phyloP scores from a whole-genome alignment of 164 flowering plant genomes.

The Amborella trichopoda region DNA sequence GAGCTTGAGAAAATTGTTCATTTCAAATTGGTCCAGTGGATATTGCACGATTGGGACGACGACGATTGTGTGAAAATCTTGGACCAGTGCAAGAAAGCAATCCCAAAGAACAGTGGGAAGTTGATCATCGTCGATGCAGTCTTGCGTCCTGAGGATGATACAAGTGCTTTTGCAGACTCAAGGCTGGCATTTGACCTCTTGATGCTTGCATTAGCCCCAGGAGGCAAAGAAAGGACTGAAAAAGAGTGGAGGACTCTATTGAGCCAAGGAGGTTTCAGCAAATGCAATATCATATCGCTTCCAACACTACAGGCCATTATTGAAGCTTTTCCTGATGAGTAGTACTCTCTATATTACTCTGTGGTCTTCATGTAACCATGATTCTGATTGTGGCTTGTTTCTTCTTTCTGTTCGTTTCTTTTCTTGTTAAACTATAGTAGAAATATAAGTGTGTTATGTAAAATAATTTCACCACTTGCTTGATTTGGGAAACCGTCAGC shows the following conservation, averaged over 20 bases:
- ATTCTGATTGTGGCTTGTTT: too few species aligned
- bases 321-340: conserved; percentile 8
- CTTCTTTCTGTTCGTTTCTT: too few species aligned
- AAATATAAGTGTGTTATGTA: too few species aligned
- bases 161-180: conserved; percentile 23
- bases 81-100: conserved; percentile 60
- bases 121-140: conserved; percentile 58
- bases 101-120: conserved; percentile 52
- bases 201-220: conserved; percentile 74
- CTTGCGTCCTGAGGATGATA: conserved; percentile 43
- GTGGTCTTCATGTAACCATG: too few species aligned
- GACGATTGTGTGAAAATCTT: conserved; percentile 58
- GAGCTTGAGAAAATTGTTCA: neutral
- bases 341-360: too few species aligned
- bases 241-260: conserved; percentile 59
- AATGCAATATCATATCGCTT: neutral
- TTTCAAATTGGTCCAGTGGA: conserved; percentile 64
- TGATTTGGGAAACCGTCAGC: too few species aligned
- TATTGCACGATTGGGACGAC: conserved; percentile 88
- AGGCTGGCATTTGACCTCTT: conserved; percentile 39
- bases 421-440: too few species aligned
- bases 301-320: conserved; percentile 1
- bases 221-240: conserved; percentile 78
- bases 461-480: too few species aligned
- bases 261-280: conserved; percentile 44